Percentiles rank a stretch among this genome's conserved stretches.
Conservation (phyloP, 1,284 basidiomycete genomes). For the Sporisorium iseilematis-ciliati region DNA sequence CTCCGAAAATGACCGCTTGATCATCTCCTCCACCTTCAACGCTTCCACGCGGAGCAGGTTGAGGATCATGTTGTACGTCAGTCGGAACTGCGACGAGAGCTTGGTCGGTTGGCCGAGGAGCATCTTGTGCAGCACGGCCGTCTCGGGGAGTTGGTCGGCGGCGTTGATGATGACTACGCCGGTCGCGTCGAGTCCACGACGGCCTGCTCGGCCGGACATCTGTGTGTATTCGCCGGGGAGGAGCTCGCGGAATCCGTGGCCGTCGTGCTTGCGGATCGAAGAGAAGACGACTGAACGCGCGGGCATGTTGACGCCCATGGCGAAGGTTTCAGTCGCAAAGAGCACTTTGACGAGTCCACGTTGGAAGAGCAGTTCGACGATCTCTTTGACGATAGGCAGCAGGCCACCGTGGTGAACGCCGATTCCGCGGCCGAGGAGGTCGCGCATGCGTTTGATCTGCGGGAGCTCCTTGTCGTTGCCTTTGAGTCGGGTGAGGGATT, state of each 20-base stretch:
- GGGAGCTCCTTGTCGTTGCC: slow-evolving; percentile 90
- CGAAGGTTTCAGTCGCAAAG: slow-evolving; percentile 99
- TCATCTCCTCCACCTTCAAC: slow-evolving; percentile 98
- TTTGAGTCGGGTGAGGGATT: slow-evolving; percentile 88
- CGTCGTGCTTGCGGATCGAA: slow-evolving; percentile 94
- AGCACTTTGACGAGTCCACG: slow-evolving; percentile 95
- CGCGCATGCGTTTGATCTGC: slow-evolving; percentile 91
- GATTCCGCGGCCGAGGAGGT: slow-evolving; percentile 90
- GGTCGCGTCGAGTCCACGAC: slow-evolving; percentile 92
- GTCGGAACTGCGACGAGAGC: slow-evolving; percentile 93
- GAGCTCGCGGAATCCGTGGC: slow-evolving; percentile 85
- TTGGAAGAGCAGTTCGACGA: slow-evolving; percentile 93
- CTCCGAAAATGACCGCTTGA: slow-evolving; percentile 98
- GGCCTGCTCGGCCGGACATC: slow-evolving; percentile 97
- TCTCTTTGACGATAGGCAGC: slow-evolving; percentile 93
- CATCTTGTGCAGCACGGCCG: slow-evolving; percentile 77
- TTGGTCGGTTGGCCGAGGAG: slow-evolving; percentile 92
- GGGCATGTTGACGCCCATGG: slow-evolving; percentile 99
- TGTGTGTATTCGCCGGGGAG: slow-evolving; percentile 82
- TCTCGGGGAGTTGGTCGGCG: slow-evolving; percentile 84
- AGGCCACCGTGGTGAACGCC: slow-evolving; percentile 98
- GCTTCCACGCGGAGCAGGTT: slow-evolving; percentile 97
- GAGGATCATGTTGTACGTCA: slow-evolving; percentile 99
- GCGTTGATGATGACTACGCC: slow-evolving; percentile 90
- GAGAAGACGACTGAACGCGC: slow-evolving; percentile 97